These are phyloP conservation scores for Clohesyomyces aquaticus DNA, from an alignment of 495 filamentous ascomycete species.

Conservation along the genomic window DNA sequence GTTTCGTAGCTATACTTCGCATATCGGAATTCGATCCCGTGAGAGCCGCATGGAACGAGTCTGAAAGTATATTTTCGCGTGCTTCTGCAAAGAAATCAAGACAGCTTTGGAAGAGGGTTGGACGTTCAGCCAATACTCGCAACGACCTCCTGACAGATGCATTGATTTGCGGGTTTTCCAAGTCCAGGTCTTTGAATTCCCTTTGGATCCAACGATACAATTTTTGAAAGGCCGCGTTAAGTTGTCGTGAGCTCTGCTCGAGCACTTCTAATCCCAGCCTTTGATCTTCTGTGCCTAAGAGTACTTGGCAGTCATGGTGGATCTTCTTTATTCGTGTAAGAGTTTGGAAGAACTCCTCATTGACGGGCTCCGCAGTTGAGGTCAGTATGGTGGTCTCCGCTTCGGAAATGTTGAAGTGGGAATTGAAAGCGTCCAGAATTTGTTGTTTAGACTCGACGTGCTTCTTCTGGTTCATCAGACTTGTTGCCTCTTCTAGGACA, in stretches of 20 bases:
- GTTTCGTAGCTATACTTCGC: constrained; percentile 63
- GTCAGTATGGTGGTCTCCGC: constrained; percentile 75
- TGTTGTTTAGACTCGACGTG: constrained; percentile 85
- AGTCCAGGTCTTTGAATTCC: constrained; percentile 88
- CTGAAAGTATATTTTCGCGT: constrained; percentile 81
- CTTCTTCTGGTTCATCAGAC: constrained; percentile 72
- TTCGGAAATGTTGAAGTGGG: constrained; percentile 82
- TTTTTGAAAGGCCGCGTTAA: constrained; percentile 94
- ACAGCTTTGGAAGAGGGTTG: constrained; percentile 88
- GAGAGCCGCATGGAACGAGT: constrained; percentile 87
- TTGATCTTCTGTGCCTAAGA: constrained; percentile 90
- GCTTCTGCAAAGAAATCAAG: constrained; percentile 93
- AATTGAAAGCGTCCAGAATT: constrained; percentile 78
- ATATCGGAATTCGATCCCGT: constrained; percentile 65
- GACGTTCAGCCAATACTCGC: constrained; percentile 85
- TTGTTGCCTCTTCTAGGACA: constrained; percentile 76
- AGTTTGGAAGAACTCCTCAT: constrained; percentile 82
- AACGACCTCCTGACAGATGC: constrained; percentile 82
- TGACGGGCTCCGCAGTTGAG: constrained; percentile 74
- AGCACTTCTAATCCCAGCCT: constrained; percentile 83
- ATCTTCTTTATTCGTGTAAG: constrained; percentile 85
- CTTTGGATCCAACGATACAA: constrained; percentile 92
- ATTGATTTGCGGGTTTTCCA: constrained; percentile 93
- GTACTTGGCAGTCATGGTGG: constrained; percentile 81
- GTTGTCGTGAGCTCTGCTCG: constrained; percentile 80